Evolutionary conservation across 106 monocot species (phyloP), one percentile per base, ranked within the genome.

Genomic region (Acorus calamus): DNA sequence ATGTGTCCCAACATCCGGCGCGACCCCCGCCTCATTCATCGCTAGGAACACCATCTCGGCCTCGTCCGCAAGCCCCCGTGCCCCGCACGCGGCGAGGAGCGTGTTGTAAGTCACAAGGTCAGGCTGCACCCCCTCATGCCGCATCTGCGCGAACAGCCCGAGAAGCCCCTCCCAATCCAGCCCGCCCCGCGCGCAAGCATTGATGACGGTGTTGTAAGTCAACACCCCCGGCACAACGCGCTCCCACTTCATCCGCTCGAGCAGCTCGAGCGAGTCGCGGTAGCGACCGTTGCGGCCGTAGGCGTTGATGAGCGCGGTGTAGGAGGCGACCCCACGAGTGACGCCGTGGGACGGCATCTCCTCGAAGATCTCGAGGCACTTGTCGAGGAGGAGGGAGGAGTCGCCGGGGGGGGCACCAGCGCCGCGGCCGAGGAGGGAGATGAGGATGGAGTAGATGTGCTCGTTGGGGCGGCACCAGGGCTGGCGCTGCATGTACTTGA

Each of bases 401-500:
- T 28, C 28, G 28, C 28, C 28, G n/a, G n/a, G n/a, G n/a, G n/a
- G n/a, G n/a, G n/a, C n/a, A 28, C 28, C 28, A 1, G 65, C 65
- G 53, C 90, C 88, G 14, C 89, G 76, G 46, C 84, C 86, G 44
- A 96, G 80, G n/a, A 87, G 78, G 14, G 82, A 84, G 69, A 96
- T 90, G 53, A 96, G 58, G 61, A 96, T 78, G 11, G 94, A 87
- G 71, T 96, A 83, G 68, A 96, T 87, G 66, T 90, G 94, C 83
- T 96, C 94, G 71, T 90, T 77, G 52, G 91, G 94, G 46, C 90
- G 81, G 78, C 94, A 96, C 94, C 94, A 96, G 2, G 80, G 50
- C 71, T 96, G 94, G 53, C 96, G 74, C 80, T 87, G 87, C 96
- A 87, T 91, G 70, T 96, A 96, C 78, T 96, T 96, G 80, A 96